Evolutionary conservation across 2,329 filamentous ascomycete species (phyloP).

Genomic region (Byssoonygena ceratinophila): DNA sequence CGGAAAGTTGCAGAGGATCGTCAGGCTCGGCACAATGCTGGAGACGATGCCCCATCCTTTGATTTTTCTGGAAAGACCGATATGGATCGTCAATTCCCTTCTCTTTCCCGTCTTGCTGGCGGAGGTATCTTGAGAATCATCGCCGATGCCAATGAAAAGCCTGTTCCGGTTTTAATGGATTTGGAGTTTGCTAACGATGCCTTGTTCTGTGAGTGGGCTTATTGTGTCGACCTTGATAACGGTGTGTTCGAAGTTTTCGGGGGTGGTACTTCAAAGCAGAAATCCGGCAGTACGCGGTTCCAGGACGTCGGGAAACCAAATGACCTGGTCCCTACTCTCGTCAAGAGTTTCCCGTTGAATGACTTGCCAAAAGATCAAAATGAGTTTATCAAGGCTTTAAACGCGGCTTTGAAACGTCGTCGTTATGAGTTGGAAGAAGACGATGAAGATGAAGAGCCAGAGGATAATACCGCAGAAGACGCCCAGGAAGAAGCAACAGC

Average conservation of each 20-base stretch:
- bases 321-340: constrained; percentile 12
- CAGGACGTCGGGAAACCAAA: constrained; percentile 11
- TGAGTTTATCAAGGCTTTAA: neutral
- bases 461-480: neutral
- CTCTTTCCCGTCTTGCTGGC: constrained; percentile 17
- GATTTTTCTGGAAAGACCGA: neutral
- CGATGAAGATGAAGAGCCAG: neutral
- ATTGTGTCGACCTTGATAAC: constrained; percentile 23
- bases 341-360: constrained; percentile 11
- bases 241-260: constrained; percentile 16
- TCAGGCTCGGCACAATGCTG: neutral
- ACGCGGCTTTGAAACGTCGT: neutral
- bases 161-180: constrained; percentile 13
- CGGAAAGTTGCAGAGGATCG: constrained; percentile 1
- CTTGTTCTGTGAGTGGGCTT: constrained; percentile 22
- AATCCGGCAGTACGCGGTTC: constrained; percentile 11
- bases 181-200: constrained; percentile 20
- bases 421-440: neutral
- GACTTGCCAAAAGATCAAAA: neutral
- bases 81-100: constrained; percentile 12
- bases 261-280: constrained; percentile 4
- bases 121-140: constrained; percentile 16
- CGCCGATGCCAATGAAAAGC: constrained; percentile 16
- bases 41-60: neutral
- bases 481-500: neutral